These are phyloP conservation scores for Kuraishia borneana DNA, from an alignment of 805 yeast genomes.

Conservation along the genomic window DNA sequence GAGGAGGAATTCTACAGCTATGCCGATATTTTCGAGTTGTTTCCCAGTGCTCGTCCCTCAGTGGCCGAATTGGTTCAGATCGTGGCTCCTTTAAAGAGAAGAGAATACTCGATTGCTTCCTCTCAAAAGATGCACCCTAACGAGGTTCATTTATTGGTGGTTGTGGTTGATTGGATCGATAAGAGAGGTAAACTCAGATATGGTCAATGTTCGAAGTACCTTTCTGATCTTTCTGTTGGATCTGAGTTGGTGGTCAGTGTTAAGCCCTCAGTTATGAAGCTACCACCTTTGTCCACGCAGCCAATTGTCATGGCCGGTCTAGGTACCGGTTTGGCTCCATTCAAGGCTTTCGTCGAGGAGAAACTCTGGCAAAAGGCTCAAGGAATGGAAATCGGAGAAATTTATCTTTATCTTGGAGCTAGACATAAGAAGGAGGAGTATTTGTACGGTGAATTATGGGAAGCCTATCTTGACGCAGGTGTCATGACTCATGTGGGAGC, in stretches of 20 bases:
- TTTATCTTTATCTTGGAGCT: conserved; percentile 82
- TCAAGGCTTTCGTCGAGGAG: conserved; percentile 95
- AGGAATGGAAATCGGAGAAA: conserved; percentile 82
- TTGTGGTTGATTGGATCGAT: conserved; percentile 94
- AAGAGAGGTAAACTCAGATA: conserved; percentile 72
- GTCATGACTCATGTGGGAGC: conserved; percentile 92
- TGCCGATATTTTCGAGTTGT: conserved; percentile 71
- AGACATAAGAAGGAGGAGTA: conserved; percentile 94
- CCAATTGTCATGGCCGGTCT: conserved; percentile 96
- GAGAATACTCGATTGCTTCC: conserved; percentile 96
- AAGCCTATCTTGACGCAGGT: conserved; percentile 89
- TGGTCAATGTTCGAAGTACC: conserved; percentile 90
- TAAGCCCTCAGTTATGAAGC: conserved; percentile 94
- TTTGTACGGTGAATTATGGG: conserved; percentile 94
- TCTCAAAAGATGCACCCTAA: conserved; percentile 88
- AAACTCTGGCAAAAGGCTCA: conserved; percentile 87
- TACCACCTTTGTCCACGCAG: conserved; percentile 77
- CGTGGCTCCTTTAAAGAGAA: conserved; percentile 83
- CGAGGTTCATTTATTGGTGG: conserved; percentile 83
- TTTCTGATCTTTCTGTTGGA: conserved; percentile 71
- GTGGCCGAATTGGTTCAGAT: conserved; percentile 58
- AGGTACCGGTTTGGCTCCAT: conserved; percentile 97
- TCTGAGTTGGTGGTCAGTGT: conserved; percentile 86
- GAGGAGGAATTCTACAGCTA: conserved; percentile 77
- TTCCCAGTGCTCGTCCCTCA: conserved; percentile 72